phyloP scores from a whole-genome alignment of 2,329 filamentous ascomycete species.

The Nemania sp. region DNA sequence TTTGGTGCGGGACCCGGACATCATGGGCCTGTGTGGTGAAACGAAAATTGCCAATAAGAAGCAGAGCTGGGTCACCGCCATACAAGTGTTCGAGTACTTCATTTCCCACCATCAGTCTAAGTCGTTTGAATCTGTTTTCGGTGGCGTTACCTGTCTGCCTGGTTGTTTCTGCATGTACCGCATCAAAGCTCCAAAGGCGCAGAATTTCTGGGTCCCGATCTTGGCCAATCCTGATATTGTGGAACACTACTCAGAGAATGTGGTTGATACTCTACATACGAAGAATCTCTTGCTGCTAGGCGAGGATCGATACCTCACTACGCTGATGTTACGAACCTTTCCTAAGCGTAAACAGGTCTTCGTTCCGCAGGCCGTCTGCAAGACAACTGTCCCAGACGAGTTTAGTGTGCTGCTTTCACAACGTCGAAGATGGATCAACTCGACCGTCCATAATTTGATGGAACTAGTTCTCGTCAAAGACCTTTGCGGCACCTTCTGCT shows the following conservation, averaged over 20 bases:
- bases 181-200: conserved; percentile 97
- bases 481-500: conserved; percentile 98
- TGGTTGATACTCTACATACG: conserved; percentile 96
- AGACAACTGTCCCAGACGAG: conserved; percentile 91
- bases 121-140: conserved; percentile 97
- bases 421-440: conserved; percentile 98
- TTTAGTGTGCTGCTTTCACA: conserved; percentile 94
- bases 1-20: conserved; percentile 98
- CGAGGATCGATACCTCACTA: conserved; percentile 95
- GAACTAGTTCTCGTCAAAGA: conserved; percentile 94
- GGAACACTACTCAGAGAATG: conserved; percentile 98
- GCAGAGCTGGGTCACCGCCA: conserved; percentile 92
- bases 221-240: conserved; percentile 98
- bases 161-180: conserved; percentile 99
- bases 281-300: conserved; percentile 94
- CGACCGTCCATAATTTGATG: conserved; percentile 98
- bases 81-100: conserved; percentile 99
- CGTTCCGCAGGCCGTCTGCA: conserved; percentile 97
- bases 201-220: conserved; percentile 99
- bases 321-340: conserved; percentile 97
- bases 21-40: conserved; percentile 98
- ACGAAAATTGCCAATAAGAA: conserved; percentile 99
- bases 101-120: conserved; percentile 97
- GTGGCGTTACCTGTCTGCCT: conserved; percentile 96
- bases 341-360: conserved; percentile 99